These are phyloP conservation scores for Priceomyces melissophilus DNA, from an alignment of 805 yeast genomes.

Conservation along the genomic window DNA sequence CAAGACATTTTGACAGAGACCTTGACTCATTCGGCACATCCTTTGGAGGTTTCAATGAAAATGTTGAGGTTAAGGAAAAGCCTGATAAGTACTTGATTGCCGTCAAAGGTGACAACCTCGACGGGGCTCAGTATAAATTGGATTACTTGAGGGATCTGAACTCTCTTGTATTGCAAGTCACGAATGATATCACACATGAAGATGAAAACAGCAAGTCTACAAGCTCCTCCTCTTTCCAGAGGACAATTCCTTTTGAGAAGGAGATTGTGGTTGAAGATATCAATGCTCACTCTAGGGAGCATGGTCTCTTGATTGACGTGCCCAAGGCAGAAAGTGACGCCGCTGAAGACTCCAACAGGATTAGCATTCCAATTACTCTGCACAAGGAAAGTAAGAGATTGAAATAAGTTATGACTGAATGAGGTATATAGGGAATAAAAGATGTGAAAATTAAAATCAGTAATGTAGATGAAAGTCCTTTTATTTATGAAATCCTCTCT, in stretches of 20 bases:
- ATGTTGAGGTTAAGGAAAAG: conserved; percentile 21
- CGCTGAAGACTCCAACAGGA: background rate
- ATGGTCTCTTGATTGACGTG: conserved; percentile 15
- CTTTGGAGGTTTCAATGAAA: conserved; percentile 12
- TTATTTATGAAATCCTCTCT: too few relatives aligned
- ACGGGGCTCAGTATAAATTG: conserved; percentile 18
- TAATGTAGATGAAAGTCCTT: too few relatives aligned
- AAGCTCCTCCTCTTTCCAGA: conserved; percentile 15
- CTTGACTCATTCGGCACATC: background rate
- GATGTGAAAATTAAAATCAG: too few relatives aligned
- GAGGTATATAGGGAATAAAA: too few relatives aligned
- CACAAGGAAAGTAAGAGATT: too few relatives aligned
- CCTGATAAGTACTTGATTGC: conserved; percentile 20
- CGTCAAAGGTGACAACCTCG: conserved; percentile 12
- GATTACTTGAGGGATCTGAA: conserved; percentile 22
- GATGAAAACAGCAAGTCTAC: conserved; percentile 9
- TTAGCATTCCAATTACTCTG: background rate
- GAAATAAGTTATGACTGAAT: too few relatives aligned
- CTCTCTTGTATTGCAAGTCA: conserved; percentile 17
- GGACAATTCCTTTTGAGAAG: conserved; percentile 19
- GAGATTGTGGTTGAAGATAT: conserved; percentile 20
- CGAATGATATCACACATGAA: conserved; percentile 10
- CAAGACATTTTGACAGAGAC: too few relatives aligned
- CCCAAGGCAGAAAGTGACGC: conserved; percentile 15
- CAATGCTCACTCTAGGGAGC: conserved; percentile 17